Evolutionary conservation across 2,329 filamentous ascomycete genomes (phyloP), one percentile per base, ranked within the genome.

Genomic region (Trichoderma sp.): DNA sequence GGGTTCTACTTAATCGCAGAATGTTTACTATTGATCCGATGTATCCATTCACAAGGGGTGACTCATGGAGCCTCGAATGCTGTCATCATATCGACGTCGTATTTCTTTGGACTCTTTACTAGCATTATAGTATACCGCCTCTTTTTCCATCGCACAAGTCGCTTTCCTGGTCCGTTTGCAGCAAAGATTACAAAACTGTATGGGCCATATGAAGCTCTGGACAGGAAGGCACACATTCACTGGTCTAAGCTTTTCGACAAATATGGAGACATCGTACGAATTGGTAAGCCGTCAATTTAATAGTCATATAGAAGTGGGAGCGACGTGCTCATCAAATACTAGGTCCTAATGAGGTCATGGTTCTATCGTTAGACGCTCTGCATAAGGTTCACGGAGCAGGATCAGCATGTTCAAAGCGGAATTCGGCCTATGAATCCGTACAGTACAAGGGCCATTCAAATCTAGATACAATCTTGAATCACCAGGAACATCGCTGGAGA

Each of bases 91-190:
- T 60, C 53, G 16, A 33, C 40, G 53, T 66, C 29, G 8, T 69
- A 69, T 21, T 59, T 67, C 10, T 5, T 53, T 6, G 68, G 53
- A n/a, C 60, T 74, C 1, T 73, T 86, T 68, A 24, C 47, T 13
- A 74, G 73, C 35, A 72, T 74, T 7, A 27, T 59, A 5, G 27
- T 72, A n/a, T 74, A 74, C 40, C 75, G 76, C 6, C 1, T 73
- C 21, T 56, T 71, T 29, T 71, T 74, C 47, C 72, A 73, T 31
- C 71, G 70, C 1, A 58, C 73, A 1, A 65, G 73, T 1, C 66
- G 24, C 10, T 72, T 74, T 21, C 72, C 72, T 0, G 73, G 73
- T 1, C 73, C 73, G 1, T 47, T 70, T 4, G 35, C 37, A 6
- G 66, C 71, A 4, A 73, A 60, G n/a, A 16, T 73, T 2, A 67